phyloP scores from a whole-genome alignment of 768 basidiomycete genomes.

The Lactarius vividus region DNA sequence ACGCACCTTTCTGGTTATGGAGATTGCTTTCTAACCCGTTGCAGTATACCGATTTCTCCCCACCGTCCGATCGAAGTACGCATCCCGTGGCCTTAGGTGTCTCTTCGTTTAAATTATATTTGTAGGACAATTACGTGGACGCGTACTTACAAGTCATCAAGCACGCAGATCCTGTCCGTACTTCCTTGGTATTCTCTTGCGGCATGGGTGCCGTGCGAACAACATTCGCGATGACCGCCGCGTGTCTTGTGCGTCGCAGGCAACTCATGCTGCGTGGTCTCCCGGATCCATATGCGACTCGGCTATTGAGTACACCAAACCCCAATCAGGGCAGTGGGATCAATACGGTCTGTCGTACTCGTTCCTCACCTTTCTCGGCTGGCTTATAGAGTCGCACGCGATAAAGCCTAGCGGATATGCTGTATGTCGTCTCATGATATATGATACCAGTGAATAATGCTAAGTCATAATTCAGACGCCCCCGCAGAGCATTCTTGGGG shows the following conservation, averaged over 20 bases:
- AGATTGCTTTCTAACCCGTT: conserved; percentile 7
- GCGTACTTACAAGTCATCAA: conserved; percentile 84
- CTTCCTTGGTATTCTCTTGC: conserved; percentile 90
- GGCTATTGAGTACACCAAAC: conserved; percentile 29
- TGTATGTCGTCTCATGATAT: neutral
- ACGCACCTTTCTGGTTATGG: conserved; percentile 29
- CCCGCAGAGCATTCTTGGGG: conserved; percentile 41
- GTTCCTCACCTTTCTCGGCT: neutral
- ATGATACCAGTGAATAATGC: neutral
- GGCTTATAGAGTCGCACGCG: neutral
- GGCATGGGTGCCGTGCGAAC: conserved; percentile 97
- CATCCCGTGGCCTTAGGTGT: neutral
- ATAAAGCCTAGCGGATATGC: conserved; percentile 29
- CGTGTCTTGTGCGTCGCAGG: conserved; percentile 78
- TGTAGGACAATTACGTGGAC: conserved; percentile 90
- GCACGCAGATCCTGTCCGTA: conserved; percentile 71
- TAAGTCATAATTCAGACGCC: conserved; percentile 13
- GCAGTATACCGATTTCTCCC: conserved; percentile 90
- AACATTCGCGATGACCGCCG: conserved; percentile 97
- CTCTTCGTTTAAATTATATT: neutral
- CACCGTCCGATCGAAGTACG: conserved; percentile 85
- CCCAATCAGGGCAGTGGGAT: conserved; percentile 38
- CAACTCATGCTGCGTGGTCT: conserved; percentile 58
- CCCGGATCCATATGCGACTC: conserved; percentile 72
- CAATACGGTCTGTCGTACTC: conserved; percentile 45